Evolutionary conservation across 805 yeast species (phyloP), one percentile per base, ranked within the genome.

Genomic region (Spathaspora gorwiae): DNA sequence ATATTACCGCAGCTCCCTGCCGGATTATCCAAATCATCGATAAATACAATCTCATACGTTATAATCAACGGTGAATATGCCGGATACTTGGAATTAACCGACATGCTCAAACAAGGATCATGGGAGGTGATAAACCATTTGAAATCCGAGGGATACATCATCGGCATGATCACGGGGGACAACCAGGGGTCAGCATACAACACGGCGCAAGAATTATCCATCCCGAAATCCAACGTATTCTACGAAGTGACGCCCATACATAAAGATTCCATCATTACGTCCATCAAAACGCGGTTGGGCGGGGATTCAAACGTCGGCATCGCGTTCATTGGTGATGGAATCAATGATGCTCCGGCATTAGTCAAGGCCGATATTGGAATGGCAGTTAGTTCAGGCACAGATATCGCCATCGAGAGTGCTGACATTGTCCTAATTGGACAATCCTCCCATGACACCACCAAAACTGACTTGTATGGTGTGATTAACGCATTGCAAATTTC

Each of bases 241-340:
- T 82, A 92, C 39, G 88, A 83, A 48, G 80, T 88, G 2, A 70
- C 84, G 1, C 98, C 98, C 0, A 68, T 75, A 12, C 85, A 84
- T 44, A 94, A 94, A 64, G 82, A 87, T 45, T 75, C 75, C 29
- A 73, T 88, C 31, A 80, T 94, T 19, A 65, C 67, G 35, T 71
- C 74, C 40, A 66, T 88, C 45, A 87, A 83, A 56, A 62, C 56
- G 12, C 68, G 72, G 13, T 61, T 59, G 37, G 72, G 73, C 1
- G 65, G 65, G 1, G 50, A 54, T 6, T 35, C 36, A 10, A 60
- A 66, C 38, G 66, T 60, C 4, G 64, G 66, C 3, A 84, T 94
- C 36, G 92, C 90, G 6, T 90, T 95, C 73, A 84, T 94, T 19
- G 99, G 99, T 34, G 99, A 94, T 66, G 99, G 99, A 48, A 87